These are phyloP conservation scores for Metschnikowia shivogae DNA, from an alignment of 805 yeast genomes.

Conservation along the genomic window DNA sequence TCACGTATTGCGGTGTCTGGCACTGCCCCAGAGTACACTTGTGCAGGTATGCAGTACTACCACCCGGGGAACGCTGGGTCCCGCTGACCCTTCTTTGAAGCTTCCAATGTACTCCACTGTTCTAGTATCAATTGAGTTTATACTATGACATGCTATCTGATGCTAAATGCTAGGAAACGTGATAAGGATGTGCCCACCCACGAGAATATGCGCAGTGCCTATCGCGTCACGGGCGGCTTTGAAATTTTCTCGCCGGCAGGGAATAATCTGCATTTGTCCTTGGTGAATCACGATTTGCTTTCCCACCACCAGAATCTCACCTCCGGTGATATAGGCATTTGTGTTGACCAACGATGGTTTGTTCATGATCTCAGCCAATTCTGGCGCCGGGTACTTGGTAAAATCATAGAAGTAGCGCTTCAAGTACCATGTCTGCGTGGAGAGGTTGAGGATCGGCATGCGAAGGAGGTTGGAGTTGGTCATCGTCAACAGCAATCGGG, in stretches of 20 bases:
- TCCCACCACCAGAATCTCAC: constrained; percentile 30
- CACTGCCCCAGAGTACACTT: too few relatives aligned
- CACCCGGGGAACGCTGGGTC: too few relatives aligned
- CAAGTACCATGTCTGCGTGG: constrained; percentile 41
- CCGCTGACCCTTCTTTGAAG: too few relatives aligned
- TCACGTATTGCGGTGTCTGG: too few relatives aligned
- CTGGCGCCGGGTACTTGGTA: constrained; percentile 18
- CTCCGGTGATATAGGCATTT: constrained; percentile 28
- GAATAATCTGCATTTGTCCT: constrained; percentile 31
- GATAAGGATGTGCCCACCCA: constrained; percentile 35
- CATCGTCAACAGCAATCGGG: constrained; percentile 26
- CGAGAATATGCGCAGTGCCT: constrained; percentile 22
- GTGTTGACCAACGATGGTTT: constrained; percentile 24
- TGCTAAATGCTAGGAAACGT: constrained; percentile 35
- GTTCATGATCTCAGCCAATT: constrained; percentile 21
- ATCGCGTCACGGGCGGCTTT: constrained; percentile 17
- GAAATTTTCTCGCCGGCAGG: constrained; percentile 26
- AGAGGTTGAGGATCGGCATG: constrained; percentile 33
- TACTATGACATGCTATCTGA: not conserved
- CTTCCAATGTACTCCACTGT: too few relatives aligned
- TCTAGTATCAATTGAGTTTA: too few relatives aligned
- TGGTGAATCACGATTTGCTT: constrained; percentile 35
- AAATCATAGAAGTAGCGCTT: constrained; percentile 30
- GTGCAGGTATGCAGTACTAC: too few relatives aligned
- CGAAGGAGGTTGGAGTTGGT: constrained; percentile 29